Conservation (phyloP, 495 filamentous ascomycete species). For the Elasticomyces elasticus region DNA sequence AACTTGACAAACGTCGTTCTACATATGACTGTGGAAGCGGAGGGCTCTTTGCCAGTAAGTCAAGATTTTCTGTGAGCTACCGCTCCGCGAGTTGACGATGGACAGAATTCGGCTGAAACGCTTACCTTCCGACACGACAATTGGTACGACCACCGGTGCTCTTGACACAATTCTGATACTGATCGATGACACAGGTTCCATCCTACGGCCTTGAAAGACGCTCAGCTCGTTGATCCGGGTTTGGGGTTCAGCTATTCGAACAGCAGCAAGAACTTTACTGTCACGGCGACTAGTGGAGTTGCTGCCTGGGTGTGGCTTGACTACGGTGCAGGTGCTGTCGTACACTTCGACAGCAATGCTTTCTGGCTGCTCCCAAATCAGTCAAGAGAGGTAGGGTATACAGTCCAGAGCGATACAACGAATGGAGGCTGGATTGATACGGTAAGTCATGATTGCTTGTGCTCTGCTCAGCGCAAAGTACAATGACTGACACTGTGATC, state of each 20-base stretch:
- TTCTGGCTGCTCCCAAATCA: constrained; percentile 49
- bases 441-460: background rate
- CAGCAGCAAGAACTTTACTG: constrained; percentile 38
- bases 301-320: constrained; percentile 62
- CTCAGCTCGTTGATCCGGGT: constrained; percentile 46
- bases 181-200: constrained; percentile 36
- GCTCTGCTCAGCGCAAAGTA: background rate
- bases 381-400: constrained; percentile 40
- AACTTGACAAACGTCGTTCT: constrained; percentile 43
- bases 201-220: constrained; percentile 42
- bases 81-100: background rate
- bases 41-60: constrained; percentile 33
- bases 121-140: constrained; percentile 46
- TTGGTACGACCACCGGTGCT: constrained; percentile 19
- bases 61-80: background rate
- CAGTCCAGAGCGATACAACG: constrained; percentile 40
- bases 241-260: constrained; percentile 38
- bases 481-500: too few species aligned
- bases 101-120: constrained; percentile 23
- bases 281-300: constrained; percentile 47
- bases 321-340: constrained; percentile 45
- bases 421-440: constrained; percentile 39
- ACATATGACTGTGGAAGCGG: constrained; percentile 44
- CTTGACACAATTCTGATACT: background rate
- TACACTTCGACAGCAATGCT: constrained; percentile 52